These are phyloP conservation scores for Phaffia rhodozyma DNA, from an alignment of 1,284 basidiomycete species.

Conservation along the genomic window DNA sequence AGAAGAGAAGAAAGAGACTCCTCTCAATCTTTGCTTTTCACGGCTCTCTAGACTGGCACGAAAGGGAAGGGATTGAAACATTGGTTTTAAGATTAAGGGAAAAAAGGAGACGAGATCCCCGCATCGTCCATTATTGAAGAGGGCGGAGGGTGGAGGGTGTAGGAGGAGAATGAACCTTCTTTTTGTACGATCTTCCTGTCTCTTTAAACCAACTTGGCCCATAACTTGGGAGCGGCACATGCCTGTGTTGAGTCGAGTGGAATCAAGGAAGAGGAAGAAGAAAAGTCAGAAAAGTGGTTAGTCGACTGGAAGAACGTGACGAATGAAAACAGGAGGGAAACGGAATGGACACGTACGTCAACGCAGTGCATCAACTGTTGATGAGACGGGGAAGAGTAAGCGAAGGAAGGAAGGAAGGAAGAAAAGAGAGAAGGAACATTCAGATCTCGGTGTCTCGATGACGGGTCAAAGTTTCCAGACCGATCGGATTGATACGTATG, in stretches of 20 bases:
- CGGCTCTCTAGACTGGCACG: background rate
- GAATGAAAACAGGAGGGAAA: background rate
- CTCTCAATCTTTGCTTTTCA: too few species aligned
- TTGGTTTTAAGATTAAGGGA: background rate
- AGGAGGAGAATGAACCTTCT: background rate
- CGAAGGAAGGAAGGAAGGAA: constrained; percentile 8
- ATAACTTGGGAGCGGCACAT: constrained; percentile 69
- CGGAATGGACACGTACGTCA: constrained; percentile 46
- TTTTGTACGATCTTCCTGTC: background rate
- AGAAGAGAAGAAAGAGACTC: background rate
- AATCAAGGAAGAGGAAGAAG: background rate
- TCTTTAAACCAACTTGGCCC: constrained; percentile 42
- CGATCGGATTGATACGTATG: constrained; percentile 32
- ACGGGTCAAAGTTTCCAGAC: constrained; percentile 3
- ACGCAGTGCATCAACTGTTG: constrained; percentile 76
- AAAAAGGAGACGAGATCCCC: background rate
- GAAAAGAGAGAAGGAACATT: constrained; percentile 17
- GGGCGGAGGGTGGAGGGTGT: background rate
- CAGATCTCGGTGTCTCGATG: constrained; percentile 42
- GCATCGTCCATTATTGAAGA: background rate
- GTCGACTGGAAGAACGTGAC: constrained; percentile 18
- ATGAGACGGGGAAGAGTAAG: background rate
- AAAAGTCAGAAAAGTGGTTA: background rate
- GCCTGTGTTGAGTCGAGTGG: constrained; percentile 38
- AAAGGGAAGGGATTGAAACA: background rate